Conservation (phyloP, 192 early-diverging fungal species). For the Paraglomus occultum region DNA sequence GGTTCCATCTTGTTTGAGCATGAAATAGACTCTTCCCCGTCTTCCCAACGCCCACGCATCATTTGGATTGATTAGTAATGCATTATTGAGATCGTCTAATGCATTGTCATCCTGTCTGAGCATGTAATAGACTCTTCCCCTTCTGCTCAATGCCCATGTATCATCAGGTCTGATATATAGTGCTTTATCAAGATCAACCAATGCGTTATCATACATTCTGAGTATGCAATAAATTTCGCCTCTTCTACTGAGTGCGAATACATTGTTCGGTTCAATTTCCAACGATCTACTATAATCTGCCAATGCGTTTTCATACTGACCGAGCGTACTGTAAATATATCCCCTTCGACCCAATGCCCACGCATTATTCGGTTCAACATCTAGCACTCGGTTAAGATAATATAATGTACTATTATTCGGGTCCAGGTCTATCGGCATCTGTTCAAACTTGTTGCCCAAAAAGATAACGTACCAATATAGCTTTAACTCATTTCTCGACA, state of each 20-base stretch:
- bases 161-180: neutral
- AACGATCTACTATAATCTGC: neutral
- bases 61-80: neutral
- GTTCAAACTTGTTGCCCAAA: too few relatives aligned
- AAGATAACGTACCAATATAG: too few relatives aligned
- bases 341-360: conserved; percentile 9
- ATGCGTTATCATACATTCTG: neutral
- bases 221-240: neutral
- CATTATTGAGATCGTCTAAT: neutral
- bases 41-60: neutral
- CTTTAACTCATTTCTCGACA: too few relatives aligned
- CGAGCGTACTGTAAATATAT: neutral
- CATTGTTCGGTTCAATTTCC: neutral
- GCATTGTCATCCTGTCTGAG: neutral
- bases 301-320: neutral
- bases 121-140: neutral
- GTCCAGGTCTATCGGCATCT: too few relatives aligned
- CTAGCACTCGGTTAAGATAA: conserved; percentile 1
- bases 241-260: neutral
- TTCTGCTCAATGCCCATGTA: neutral
- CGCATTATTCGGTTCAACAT: conserved; percentile 6
- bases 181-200: neutral
- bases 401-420: neutral
- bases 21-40: neutral
- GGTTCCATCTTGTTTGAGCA: neutral